Base-by-base conservation (phyloP, 1,284 basidiomycete species). In the Cryptococcus hybrid region DNA sequence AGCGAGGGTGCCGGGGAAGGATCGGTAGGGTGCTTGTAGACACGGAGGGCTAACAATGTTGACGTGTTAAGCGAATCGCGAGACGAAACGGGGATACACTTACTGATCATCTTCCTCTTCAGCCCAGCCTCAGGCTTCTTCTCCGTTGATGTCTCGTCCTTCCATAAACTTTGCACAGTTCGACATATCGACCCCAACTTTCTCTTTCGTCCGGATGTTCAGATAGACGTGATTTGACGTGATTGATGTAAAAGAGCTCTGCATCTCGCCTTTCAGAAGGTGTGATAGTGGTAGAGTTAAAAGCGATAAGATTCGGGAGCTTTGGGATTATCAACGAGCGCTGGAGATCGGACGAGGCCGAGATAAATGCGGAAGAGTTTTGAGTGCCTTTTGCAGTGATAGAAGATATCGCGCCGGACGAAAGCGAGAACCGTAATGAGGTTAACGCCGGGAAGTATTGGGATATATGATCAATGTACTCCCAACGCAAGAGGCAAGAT, bases 231-330 rank as follows among this genome's bases (percentile, higher is more conserved):
- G 79, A 60, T 87, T 79, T 67, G 80, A 82, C 39, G 34, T 56
- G 56, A n/a, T 86, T 86, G 53, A 94, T 79, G 76, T 93, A 95
- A 70, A 88, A 90, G 44, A 91, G 76, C 76, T 97, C 93, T 51
- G 88, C 86, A 68, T 97, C 94, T n/a, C 78, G 81, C 40, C 94
- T 82, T 71, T 95, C 92, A 60, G 83, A 84, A 7, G 75, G 56
- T 4, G 86, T 83, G 73, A 90, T 88, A 57, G 73, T 65, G 44
- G 85, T 83, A 34, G 86, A 86, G 74, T 97, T 90, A 42, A 96
- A 83, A 37, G 70, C 69, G 8, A 70, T 68, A 35, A 96, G 81
- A 9, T 80, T 79, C 4, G 86, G 83, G 4, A 95, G 81, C 68
- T 84, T 85, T 48, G 90, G 88, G 59, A 95, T 85, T 44, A 84